Evolutionary conservation across 78 protist species (phyloP).

Genomic region (Dictyostelium discoideum): DNA sequence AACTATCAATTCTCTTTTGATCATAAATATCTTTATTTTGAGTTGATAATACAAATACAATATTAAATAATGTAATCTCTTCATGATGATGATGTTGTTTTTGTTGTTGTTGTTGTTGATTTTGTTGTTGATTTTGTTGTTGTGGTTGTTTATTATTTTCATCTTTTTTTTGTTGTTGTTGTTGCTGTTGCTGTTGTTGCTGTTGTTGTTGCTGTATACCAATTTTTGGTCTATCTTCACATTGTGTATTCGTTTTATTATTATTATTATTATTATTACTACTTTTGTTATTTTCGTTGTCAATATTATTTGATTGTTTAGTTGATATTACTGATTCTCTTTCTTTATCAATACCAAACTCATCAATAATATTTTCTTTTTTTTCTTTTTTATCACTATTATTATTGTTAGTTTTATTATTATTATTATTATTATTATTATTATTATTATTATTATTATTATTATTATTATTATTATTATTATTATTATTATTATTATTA

Average conservation of each 20-base stretch:
- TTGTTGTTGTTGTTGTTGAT: background rate
- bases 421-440: background rate
- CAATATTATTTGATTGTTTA: background rate
- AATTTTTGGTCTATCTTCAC: conserved; percentile 8
- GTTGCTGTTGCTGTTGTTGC: background rate
- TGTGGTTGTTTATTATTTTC: background rate
- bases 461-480: background rate
- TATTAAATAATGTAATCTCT: conserved; percentile 59
- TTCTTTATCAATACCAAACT: background rate
- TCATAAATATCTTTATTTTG: background rate
- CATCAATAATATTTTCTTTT: background rate
- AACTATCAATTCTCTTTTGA: conserved; percentile 20
- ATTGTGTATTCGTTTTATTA: background rate
- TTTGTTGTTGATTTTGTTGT: background rate
- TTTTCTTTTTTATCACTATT: background rate
- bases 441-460: background rate
- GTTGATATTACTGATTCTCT: conserved; percentile 18
- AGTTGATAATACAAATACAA: conserved; percentile 66
- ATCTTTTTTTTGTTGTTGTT: too few species aligned
- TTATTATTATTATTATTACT: background rate
- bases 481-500: background rate
- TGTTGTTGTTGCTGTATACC: background rate
- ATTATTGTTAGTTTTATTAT: background rate
- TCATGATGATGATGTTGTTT: conserved; percentile 23
- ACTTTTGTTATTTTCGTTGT: background rate